Evolutionary conservation across 108 stramenopile genomes (phyloP).

Genomic region (Nitzschia putrida): DNA sequence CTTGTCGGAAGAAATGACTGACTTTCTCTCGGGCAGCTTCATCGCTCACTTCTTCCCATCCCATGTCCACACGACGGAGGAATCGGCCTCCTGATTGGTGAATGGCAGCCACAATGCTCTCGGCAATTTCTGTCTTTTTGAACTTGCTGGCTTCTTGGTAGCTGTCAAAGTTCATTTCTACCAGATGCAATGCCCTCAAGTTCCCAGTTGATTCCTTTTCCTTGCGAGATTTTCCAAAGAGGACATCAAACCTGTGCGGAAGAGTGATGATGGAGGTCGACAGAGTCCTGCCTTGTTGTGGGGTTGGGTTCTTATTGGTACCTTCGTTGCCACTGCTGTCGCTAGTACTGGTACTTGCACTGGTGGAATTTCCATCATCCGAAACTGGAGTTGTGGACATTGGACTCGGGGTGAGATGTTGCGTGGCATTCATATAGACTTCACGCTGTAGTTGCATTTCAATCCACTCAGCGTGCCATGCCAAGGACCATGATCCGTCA

Average conservation of each 20-base stretch:
- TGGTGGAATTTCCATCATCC: neutral
- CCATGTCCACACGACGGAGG: conserved; percentile 1
- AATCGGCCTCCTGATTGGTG: conserved; percentile 21
- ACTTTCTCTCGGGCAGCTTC: conserved; percentile 12
- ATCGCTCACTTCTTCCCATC: conserved; percentile 26
- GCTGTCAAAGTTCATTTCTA: neutral
- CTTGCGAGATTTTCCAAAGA: neutral
- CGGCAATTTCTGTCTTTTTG: conserved; percentile 13
- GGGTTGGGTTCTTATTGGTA: neutral
- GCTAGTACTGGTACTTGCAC: neutral
- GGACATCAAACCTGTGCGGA: neutral
- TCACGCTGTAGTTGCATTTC: neutral
- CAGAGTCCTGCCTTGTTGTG: neutral
- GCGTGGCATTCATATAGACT: neutral
- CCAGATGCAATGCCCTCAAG: too few species aligned
- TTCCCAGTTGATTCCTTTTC: too few species aligned
- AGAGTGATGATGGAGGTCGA: neutral
- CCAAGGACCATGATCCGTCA: conserved; percentile 3
- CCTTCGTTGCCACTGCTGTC: neutral
- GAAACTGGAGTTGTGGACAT: neutral
- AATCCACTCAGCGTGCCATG: conserved; percentile 28
- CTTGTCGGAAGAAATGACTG: too few species aligned
- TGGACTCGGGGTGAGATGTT: neutral
- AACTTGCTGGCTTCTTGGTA: neutral
- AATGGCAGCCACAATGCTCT: conserved; percentile 1